phyloP scores from a whole-genome alignment of 805 yeast genomes.

The Zygoascus bituminiphila region DNA sequence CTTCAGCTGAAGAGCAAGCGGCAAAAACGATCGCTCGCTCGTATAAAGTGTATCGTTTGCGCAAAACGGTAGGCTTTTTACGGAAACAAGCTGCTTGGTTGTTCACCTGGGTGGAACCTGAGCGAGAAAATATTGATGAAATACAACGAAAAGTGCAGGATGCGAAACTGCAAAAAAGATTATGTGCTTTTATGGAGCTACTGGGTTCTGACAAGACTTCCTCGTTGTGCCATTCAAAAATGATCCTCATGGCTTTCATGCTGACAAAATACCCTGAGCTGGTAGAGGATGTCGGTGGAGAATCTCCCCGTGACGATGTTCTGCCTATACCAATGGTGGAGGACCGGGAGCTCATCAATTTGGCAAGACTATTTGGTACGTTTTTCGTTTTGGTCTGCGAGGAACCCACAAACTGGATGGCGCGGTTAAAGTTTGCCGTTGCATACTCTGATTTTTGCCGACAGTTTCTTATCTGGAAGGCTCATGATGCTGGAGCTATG shows the following conservation, averaged over 20 bases:
- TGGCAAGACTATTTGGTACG: slow-evolving; percentile 9
- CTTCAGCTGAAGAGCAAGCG: background rate
- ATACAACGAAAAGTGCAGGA: slow-evolving; percentile 13
- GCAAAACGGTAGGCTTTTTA: slow-evolving; percentile 6
- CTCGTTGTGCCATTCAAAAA: slow-evolving; percentile 16
- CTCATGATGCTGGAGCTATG: slow-evolving; percentile 11
- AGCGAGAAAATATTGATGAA: slow-evolving; percentile 4
- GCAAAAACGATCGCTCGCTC: slow-evolving; percentile 12
- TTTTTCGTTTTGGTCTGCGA: slow-evolving; percentile 14
- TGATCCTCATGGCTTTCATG: slow-evolving; percentile 17
- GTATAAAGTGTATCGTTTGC: slow-evolving; percentile 12
- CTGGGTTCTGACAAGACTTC: slow-evolving; percentile 14
- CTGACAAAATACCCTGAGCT: slow-evolving; percentile 4
- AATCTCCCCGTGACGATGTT: slow-evolving; percentile 15
- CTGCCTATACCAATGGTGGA: slow-evolving; percentile 14
- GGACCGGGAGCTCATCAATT: slow-evolving; percentile 16
- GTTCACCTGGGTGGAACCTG: slow-evolving; percentile 11
- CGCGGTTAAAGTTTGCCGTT: slow-evolving; percentile 14
- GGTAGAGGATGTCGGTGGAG: background rate
- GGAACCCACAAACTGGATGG: slow-evolving; percentile 10
- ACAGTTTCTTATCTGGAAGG: slow-evolving; percentile 14
- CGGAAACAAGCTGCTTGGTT: slow-evolving; percentile 14
- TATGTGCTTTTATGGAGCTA: slow-evolving; percentile 8
- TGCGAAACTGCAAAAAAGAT: slow-evolving; percentile 4
- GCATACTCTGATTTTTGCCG: slow-evolving; percentile 13